A percentile compares a stretch with the other conserved stretches of the same genome.
Conservation (phyloP, 164 flowering plant genomes). For the Brasenia schreberi region DNA sequence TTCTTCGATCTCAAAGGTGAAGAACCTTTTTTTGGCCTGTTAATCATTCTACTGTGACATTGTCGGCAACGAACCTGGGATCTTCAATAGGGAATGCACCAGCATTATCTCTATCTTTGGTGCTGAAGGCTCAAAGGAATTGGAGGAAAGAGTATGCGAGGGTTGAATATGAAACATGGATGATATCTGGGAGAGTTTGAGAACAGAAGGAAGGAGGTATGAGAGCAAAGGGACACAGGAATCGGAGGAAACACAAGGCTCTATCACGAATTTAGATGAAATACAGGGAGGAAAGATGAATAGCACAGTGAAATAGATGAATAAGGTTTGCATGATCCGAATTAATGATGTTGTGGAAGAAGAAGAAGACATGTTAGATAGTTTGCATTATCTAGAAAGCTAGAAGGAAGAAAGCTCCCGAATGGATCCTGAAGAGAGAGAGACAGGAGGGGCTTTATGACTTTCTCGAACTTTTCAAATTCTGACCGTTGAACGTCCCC, state of each 20-base stretch:
- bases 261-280: conserved; percentile 15
- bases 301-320: background rate
- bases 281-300: conserved; percentile 3
- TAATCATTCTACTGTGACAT: too few species aligned
- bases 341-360: background rate
- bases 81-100: conserved; percentile 5
- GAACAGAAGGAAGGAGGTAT: conserved; percentile 15
- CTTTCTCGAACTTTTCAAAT: background rate
- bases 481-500: background rate
- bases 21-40: too few species aligned
- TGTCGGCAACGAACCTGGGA: too few species aligned
- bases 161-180: conserved; percentile 11
- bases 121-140: conserved; percentile 3
- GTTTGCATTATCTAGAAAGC: background rate
- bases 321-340: background rate
- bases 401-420: background rate
- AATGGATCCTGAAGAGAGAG: background rate
- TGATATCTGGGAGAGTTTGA: conserved; percentile 16
- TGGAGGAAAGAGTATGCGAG: conserved; percentile 10
- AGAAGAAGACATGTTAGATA: background rate
- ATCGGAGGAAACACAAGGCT: conserved; percentile 18
- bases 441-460: background rate
- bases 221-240: conserved; percentile 20
- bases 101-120: conserved; percentile 6
- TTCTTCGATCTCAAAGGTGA: too few species aligned